Conservation (phyloP, 169 alveolate species). For the Plasmodium vivax region DNA sequence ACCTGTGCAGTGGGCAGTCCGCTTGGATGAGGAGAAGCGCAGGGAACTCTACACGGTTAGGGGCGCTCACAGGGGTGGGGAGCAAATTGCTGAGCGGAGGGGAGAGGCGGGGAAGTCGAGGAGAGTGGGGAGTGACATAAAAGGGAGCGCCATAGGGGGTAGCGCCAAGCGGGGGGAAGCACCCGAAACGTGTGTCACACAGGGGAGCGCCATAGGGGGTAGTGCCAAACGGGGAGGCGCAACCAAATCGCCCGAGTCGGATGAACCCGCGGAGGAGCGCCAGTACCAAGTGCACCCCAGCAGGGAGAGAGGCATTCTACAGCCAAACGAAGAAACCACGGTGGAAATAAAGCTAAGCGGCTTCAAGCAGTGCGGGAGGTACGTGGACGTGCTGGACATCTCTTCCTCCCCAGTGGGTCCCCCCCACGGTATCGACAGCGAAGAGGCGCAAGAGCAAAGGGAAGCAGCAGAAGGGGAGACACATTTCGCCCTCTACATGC, state of each 20-base stretch:
- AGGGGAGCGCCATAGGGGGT: neutral
- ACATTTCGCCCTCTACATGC: constrained; percentile 32
- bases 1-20: neutral
- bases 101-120: neutral
- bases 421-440: neutral
- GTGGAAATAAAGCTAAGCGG: constrained; percentile 27
- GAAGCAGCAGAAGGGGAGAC: neutral
- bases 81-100: neutral
- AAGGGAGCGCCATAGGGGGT: neutral
- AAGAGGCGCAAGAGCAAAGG: neutral
- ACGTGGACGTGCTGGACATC: constrained; percentile 38
- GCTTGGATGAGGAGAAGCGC: constrained; percentile 1
- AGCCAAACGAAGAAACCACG: constrained; percentile 16
- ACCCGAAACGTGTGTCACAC: too few species aligned
- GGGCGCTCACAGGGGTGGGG: neutral
- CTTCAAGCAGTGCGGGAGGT: constrained; percentile 4
- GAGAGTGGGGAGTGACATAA: neutral
- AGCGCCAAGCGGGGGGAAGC: neutral
- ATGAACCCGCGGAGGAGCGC: neutral
- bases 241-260: neutral
- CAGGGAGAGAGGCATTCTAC: neutral
- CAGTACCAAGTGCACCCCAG: constrained; percentile 6
- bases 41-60: neutral
- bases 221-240: neutral
- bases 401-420: neutral